A percentile compares a stretch with the other conserved stretches of the same genome.
Evolutionary conservation across 2,329 filamentous ascomycete genomes (phyloP).

Genomic region (Aspergillus sp.): DNA sequence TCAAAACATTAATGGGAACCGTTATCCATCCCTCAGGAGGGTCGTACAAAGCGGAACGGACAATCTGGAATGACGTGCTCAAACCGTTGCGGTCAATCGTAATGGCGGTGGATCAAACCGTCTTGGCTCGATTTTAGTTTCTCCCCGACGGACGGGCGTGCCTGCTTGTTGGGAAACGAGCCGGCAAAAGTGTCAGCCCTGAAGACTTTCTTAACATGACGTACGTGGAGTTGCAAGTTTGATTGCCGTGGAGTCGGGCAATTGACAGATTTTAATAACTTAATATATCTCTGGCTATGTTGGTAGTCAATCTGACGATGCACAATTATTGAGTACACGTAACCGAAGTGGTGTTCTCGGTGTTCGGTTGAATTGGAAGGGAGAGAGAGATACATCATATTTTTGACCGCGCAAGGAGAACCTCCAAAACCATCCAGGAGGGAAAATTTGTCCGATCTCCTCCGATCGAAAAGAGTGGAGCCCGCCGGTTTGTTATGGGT

Average conservation of each 20-base stretch:
- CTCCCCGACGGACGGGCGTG: background rate
- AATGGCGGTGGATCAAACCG: conserved; percentile 10
- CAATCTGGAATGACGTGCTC: conserved; percentile 1
- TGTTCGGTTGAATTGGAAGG: too few species aligned
- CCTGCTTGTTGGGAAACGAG: background rate
- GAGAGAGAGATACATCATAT: conserved; percentile 11
- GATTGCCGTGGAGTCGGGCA: background rate
- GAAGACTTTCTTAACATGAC: background rate
- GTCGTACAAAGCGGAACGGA: background rate
- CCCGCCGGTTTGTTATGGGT: conserved; percentile 1
- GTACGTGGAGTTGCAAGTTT: background rate
- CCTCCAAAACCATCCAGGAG: conserved; percentile 5
- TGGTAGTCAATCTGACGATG: background rate
- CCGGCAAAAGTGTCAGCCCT: background rate
- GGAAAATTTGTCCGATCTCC: conserved; percentile 13
- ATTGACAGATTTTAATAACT: background rate
- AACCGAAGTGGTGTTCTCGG: too few species aligned
- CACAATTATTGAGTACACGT: too few species aligned
- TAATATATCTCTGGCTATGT: background rate
- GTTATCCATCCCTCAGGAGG: background rate
- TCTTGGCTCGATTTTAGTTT: conserved; percentile 9
- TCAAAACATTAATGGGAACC: too few species aligned
- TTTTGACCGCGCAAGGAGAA: conserved; percentile 9
- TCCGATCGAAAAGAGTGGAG: conserved; percentile 7
- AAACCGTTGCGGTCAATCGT: conserved; percentile 10